Evolutionary conservation across 495 filamentous ascomycete species (phyloP).

Genomic region (Aspergillus incahuasiensis): DNA sequence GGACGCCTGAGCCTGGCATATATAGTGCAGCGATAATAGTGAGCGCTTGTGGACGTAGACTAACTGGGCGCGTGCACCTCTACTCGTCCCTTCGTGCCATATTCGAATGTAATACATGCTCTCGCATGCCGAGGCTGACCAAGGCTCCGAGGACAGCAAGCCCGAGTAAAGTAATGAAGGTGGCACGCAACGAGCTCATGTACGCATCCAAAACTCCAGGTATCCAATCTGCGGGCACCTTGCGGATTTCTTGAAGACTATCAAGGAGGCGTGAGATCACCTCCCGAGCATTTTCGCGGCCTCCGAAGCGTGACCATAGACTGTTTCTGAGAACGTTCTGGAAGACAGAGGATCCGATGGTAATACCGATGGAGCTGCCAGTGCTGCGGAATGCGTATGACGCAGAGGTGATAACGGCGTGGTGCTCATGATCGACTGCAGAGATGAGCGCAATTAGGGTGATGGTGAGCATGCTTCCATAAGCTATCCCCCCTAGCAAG

Average conservation of each 20-base stretch:
- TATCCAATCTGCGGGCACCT: constrained; percentile 66
- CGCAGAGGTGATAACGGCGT: constrained; percentile 81
- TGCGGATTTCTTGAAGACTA: constrained; percentile 66
- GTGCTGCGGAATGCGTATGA: constrained; percentile 80
- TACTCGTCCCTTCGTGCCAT: constrained; percentile 46
- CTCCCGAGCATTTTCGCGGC: constrained; percentile 57
- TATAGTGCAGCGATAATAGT: too few relatives aligned
- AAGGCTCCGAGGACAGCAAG: constrained; percentile 56
- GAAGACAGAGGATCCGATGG: constrained; percentile 71
- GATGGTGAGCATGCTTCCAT: constrained; percentile 75
- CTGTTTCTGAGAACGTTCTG: constrained; percentile 59
- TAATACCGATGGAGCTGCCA: constrained; percentile 78
- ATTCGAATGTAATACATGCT: constrained; percentile 73
- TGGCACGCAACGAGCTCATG: constrained; percentile 68
- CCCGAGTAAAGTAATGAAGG: constrained; percentile 66
- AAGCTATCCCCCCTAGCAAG: constrained; percentile 61
- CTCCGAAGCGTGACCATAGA: constrained; percentile 66
- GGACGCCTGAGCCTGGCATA: too few relatives aligned
- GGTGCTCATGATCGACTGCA: constrained; percentile 74
- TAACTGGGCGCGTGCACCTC: too few relatives aligned
- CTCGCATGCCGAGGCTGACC: constrained; percentile 63
- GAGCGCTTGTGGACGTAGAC: too few relatives aligned
- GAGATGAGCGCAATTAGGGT: constrained; percentile 76
- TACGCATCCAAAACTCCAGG: constrained; percentile 66
- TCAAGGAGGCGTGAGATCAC: constrained; percentile 68